Base-by-base conservation (phyloP, 345 rosid species). In the Salix exigua region DNA sequence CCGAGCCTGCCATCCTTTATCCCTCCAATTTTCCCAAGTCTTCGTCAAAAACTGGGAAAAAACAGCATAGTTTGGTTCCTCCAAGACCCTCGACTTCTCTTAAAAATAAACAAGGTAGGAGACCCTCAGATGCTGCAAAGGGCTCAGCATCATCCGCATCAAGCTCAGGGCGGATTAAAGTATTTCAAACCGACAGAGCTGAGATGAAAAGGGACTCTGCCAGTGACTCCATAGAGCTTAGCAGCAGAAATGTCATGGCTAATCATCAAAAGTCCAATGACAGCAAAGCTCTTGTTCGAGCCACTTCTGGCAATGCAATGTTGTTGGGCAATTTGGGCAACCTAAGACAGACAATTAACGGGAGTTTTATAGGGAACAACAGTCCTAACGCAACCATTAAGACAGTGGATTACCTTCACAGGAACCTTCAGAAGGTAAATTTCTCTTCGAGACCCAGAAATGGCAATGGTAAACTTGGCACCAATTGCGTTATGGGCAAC, bases 401-500 rank as follows among this genome's bases (percentile, higher is more conserved):
- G 71, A 66, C 87, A 60, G 48, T 78, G 40, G 84, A 80, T 68
- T 70, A 68, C 46, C 71, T 74, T 37, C 48, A 67, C 14, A 81
- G 6, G 73, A 78, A 78, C 40, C 23, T 73, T 48, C 79, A 70
- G 21, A 83, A 81, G 16, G 70, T 12, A 60, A 79, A 35, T n/a
- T 73, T 80, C 51, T 73, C 51, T 28, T 58, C 83, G 17, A 79
- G 76, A 42, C 50, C 85, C 9, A 85, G 78, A 79, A 62, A 74
- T 74, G 82, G 80, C 33, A 71, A 65, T 60, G 65, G 75, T 30
- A 82, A 76, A 73, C 79, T 75, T 50, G 83, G 87, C 21, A 55
- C 73, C 2, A 78, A 80, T 73, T 83, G 89, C 38, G 81, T 84
- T 6, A 88, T 89, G 97, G 97, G 94, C 12, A 92, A 92, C 86